Evolutionary conservation across 805 yeast species (phyloP), one percentile per base, ranked within the genome.

Genomic region (Saccharomycodes ludwigii): DNA sequence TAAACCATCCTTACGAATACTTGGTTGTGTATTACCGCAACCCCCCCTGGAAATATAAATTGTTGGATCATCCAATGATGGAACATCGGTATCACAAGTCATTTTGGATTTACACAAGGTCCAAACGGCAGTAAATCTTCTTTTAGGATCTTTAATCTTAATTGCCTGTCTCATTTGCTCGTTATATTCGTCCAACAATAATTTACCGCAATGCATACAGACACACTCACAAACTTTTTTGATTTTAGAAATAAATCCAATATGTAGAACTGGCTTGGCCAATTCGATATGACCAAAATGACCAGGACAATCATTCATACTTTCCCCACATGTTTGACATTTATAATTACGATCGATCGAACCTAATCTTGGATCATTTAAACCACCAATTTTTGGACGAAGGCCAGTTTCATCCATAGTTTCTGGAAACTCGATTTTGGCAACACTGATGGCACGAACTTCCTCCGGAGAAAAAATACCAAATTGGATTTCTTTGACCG

Each of bases 301-400:
- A 38, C 99, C 99, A 1, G 97, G 97, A 61, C 99, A 91, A 56
- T 91, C 97, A 38, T 88, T 83, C 96, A 91, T 91, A 47, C 88
- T 95, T 58, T 91, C 99, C 49, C 95, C 94, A 68, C 99, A 91
- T 16, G 99, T 91, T 66, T 88, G 97, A 68, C 99, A 91, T 64
- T 83, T 84, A 68, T 81, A 82, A 56, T 86, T 88, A 57, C 98
- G 77, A 59, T 91, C 99, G 47, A 91, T 86, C 4, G 96, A 81
- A 31, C 99, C 99, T 39, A 91, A 67, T 48, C 97, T 76, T 38
- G 98, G 97, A 57, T 93, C 98, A 54, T 86, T 88, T 40, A 91
- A 65, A 38, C 99, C 99, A 41, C 96, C 96, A 43, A 85, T 86
- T 56, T 96, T 76, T 29, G 97, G 96, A 42, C 82, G 81, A 52